These are phyloP conservation scores for Chenopodium berlandieri DNA, from an alignment of 148 eudicot species.

Conservation along the genomic window DNA sequence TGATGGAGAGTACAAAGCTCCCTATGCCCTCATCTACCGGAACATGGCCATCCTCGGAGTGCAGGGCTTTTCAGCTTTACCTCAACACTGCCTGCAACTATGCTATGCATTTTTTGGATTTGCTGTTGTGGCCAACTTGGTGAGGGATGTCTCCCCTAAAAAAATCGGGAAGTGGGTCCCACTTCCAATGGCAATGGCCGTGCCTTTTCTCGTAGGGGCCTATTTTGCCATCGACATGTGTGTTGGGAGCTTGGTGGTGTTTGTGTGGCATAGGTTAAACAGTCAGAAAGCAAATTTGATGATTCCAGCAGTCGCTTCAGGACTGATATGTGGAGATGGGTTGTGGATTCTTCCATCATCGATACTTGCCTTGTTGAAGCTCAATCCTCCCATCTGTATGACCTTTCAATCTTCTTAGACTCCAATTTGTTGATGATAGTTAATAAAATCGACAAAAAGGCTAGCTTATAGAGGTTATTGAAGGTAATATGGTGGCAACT, in stretches of 20 bases:
- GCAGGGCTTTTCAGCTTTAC: conserved; percentile 84
- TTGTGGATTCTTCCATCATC: conserved; percentile 84
- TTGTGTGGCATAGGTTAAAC: conserved; percentile 54
- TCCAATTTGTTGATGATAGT: neutral
- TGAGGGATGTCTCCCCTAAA: conserved; percentile 46
- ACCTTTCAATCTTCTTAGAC: conserved; percentile 39
- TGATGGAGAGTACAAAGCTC: conserved; percentile 76
- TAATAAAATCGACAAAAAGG: neutral
- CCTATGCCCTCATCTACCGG: conserved; percentile 73
- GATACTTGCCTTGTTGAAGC: conserved; percentile 58
- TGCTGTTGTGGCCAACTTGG: conserved; percentile 57
- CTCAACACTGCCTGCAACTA: conserved; percentile 77
- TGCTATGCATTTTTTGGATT: conserved; percentile 69
- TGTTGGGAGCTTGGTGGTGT: conserved; percentile 69
- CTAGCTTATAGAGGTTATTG: conserved; percentile 1
- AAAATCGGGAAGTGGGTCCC: conserved; percentile 59
- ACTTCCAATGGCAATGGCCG: conserved; percentile 91
- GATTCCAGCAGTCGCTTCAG: conserved; percentile 90
- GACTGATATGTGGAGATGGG: conserved; percentile 90
- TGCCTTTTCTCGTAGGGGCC: conserved; percentile 87
- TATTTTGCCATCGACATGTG: conserved; percentile 90
- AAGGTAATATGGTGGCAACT: neutral
- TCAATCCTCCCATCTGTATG: conserved; percentile 86
- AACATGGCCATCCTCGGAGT: conserved; percentile 91
- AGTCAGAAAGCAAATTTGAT: conserved; percentile 56